phyloP scores from a whole-genome alignment of 2,329 filamentous ascomycete genomes.

The Aureobasidium sp. region DNA sequence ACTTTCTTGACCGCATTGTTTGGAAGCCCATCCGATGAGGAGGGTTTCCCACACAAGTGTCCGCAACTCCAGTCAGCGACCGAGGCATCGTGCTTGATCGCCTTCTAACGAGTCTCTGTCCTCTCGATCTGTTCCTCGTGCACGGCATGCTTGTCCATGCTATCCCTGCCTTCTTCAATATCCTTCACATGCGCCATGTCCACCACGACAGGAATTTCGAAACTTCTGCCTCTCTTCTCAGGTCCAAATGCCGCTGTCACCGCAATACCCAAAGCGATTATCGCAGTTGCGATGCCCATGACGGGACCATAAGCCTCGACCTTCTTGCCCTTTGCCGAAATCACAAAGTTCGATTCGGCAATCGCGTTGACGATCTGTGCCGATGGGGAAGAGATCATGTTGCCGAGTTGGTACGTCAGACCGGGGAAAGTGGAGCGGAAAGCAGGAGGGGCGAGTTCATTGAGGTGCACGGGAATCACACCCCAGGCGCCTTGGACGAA shows the following conservation, averaged over 20 bases:
- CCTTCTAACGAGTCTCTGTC: background rate
- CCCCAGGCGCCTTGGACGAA: conserved; percentile 58
- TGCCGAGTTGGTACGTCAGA: conserved; percentile 66
- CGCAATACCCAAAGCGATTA: conserved; percentile 64
- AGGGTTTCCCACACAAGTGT: no score
- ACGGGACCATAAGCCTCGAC: conserved; percentile 66
- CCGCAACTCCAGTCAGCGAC: no score
- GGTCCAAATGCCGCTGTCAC: conserved; percentile 64
- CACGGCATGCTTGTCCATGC: conserved; percentile 9
- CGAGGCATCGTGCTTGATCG: no score
- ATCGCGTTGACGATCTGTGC: conserved; percentile 71
- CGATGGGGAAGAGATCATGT: conserved; percentile 54
- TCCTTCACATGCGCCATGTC: conserved; percentile 17
- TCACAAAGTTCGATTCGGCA: conserved; percentile 56
- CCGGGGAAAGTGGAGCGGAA: conserved; percentile 66
- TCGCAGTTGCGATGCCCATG: conserved; percentile 71
- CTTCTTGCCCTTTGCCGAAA: conserved; percentile 44
- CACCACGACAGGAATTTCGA: conserved; percentile 52
- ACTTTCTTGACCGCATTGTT: no score
- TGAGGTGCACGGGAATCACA: conserved; percentile 61
- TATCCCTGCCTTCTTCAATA: conserved; percentile 17
- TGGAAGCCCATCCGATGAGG: no score
- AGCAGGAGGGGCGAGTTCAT: conserved; percentile 63
- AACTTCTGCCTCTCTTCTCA: conserved; percentile 64
- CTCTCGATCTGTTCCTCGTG: background rate